These are phyloP conservation scores for Tothia fuscella DNA, from an alignment of 2,329 filamentous ascomycete species.

Conservation along the genomic window DNA sequence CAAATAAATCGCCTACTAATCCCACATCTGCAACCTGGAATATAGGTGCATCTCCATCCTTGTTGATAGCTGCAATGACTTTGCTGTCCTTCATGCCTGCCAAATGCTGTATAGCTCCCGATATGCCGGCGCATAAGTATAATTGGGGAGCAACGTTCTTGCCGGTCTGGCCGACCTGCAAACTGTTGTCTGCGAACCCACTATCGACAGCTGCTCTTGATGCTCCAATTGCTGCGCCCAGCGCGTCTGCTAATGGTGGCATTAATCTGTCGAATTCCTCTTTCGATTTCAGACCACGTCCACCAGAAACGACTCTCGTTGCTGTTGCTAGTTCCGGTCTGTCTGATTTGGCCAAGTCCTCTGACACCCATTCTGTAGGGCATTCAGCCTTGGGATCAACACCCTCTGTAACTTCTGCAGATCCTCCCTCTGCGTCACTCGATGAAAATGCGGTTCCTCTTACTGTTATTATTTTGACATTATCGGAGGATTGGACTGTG, in stretches of 20 bases:
- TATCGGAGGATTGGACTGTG: slow-evolving; percentile 81
- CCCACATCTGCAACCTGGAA: slow-evolving; percentile 98
- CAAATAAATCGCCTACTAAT: slow-evolving; percentile 87
- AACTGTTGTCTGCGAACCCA: slow-evolving; percentile 94
- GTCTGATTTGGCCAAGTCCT: slow-evolving; percentile 86
- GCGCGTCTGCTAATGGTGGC: slow-evolving; percentile 77
- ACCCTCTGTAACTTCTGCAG: slow-evolving; percentile 67
- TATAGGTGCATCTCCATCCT: slow-evolving; percentile 91
- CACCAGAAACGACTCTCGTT: slow-evolving; percentile 79
- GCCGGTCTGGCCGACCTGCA: slow-evolving; percentile 96
- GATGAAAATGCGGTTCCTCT: slow-evolving; percentile 84
- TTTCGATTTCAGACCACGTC: slow-evolving; percentile 92
- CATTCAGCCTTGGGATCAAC: slow-evolving; percentile 67
- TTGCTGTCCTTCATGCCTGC: slow-evolving; percentile 99
- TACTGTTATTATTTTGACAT: slow-evolving; percentile 80
- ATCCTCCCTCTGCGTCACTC: slow-evolving; percentile 57
- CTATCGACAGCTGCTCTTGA: slow-evolving; percentile 92
- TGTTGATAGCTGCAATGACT: slow-evolving; percentile 98
- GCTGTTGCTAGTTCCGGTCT: slow-evolving; percentile 90
- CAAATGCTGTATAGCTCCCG: slow-evolving; percentile 93
- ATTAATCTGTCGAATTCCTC: slow-evolving; percentile 93
- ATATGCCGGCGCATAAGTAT: slow-evolving; percentile 92
- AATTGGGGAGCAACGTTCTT: slow-evolving; percentile 96
- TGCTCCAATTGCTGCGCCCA: slow-evolving; percentile 92
- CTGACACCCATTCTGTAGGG: slow-evolving; percentile 79